A percentile compares a stretch with the other conserved stretches of the same genome.
Evolutionary conservation across 1,284 basidiomycete species (phyloP).

Genomic region (Pholiota adiposa): DNA sequence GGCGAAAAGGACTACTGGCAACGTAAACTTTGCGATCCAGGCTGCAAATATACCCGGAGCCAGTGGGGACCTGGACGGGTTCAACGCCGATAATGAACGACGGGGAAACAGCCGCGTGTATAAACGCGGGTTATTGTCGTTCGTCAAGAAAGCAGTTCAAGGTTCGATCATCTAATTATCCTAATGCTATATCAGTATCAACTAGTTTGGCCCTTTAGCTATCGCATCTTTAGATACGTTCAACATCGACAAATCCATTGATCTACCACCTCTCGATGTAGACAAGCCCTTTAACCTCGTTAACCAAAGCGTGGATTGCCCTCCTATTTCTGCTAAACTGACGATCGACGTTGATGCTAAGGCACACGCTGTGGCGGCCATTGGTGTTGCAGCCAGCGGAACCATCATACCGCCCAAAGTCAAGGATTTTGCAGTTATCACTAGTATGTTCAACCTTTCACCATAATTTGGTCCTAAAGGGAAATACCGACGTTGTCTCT

Average conservation of each 20-base stretch:
- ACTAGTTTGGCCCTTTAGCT: too few relatives aligned
- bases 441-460: slow-evolving; percentile 16
- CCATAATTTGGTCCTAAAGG: slow-evolving; percentile 6
- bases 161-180: too few relatives aligned
- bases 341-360: slow-evolving; percentile 46
- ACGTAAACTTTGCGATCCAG: slow-evolving; percentile 44
- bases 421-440: slow-evolving; percentile 27
- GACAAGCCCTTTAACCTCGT: slow-evolving; percentile 42
- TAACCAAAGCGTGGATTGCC: slow-evolving; percentile 44
- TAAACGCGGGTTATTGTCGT: slow-evolving; percentile 30
- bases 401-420: slow-evolving; percentile 44
- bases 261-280: slow-evolving; percentile 29
- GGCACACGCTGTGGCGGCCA: slow-evolving; percentile 36
- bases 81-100: slow-evolving; percentile 22
- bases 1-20: slow-evolving; percentile 35
- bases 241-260: slow-evolving; percentile 29
- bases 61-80: slow-evolving; percentile 34
- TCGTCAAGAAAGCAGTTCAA: slow-evolving; percentile 33
- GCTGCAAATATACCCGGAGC: slow-evolving; percentile 44
- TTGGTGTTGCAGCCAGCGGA: slow-evolving; percentile 47
- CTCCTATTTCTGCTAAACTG: slow-evolving; percentile 36
- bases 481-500: slow-evolving; percentile 19
- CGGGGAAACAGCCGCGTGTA: slow-evolving; percentile 31
- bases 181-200: too few relatives aligned
- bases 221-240: slow-evolving; percentile 32